These are phyloP conservation scores for Alternaria longipes DNA, from an alignment of 2,329 filamentous ascomycete species.

Conservation along the genomic window DNA sequence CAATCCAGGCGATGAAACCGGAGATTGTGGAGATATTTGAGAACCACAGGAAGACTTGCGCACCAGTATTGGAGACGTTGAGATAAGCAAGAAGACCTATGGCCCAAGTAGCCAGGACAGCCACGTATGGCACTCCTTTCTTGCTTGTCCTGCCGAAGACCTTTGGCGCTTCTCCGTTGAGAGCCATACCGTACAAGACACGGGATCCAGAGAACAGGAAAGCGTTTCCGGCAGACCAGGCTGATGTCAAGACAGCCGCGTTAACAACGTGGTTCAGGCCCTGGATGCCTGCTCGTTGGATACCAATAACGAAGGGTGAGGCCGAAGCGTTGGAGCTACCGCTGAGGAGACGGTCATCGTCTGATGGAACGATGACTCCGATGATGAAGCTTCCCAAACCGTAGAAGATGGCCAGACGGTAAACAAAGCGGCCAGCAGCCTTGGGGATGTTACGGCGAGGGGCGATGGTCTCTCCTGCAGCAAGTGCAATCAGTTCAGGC, in stretches of 20 bases:
- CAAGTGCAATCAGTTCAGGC: slow-evolving; percentile 46
- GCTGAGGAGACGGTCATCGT: slow-evolving; percentile 58
- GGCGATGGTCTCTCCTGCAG: slow-evolving; percentile 47
- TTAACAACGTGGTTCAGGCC: slow-evolving; percentile 78
- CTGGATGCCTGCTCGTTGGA: slow-evolving; percentile 71
- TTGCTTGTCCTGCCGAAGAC: slow-evolving; percentile 59
- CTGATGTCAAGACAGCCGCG: slow-evolving; percentile 76
- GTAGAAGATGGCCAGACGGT: slow-evolving; percentile 66
- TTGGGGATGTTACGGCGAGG: slow-evolving; percentile 60
- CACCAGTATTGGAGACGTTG: slow-evolving; percentile 57
- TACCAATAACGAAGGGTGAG: slow-evolving; percentile 69
- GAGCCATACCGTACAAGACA: slow-evolving; percentile 59
- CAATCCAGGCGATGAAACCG: slow-evolving; percentile 65
- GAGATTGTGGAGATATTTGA: slow-evolving; percentile 72
- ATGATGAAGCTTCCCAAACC: slow-evolving; percentile 62
- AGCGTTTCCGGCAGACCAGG: slow-evolving; percentile 75
- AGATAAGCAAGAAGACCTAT: slow-evolving; percentile 61
- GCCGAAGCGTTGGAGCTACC: slow-evolving; percentile 45
- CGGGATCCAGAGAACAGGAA: slow-evolving; percentile 66
- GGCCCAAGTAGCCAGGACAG: slow-evolving; percentile 51
- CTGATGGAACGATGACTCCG: slow-evolving; percentile 67
- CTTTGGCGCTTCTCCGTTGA: slow-evolving; percentile 62
- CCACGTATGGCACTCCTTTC: slow-evolving; percentile 53
- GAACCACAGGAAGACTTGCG: slow-evolving; percentile 72
- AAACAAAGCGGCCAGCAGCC: slow-evolving; percentile 63